These are phyloP conservation scores for Syncephalastrum racemosum DNA, from an alignment of 371 early-diverging fungal species.

Conservation along the genomic window DNA sequence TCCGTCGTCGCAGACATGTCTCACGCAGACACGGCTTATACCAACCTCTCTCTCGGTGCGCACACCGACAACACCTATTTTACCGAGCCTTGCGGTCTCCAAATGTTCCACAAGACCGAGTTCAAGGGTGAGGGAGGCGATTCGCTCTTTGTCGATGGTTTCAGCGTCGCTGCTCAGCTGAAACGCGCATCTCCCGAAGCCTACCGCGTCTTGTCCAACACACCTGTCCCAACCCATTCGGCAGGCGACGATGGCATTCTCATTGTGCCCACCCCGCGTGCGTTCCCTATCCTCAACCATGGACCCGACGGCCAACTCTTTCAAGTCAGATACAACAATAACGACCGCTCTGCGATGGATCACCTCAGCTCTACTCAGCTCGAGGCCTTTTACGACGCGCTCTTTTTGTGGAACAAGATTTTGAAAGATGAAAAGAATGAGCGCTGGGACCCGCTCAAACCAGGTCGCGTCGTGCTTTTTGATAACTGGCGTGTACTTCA, in stretches of 20 bases:
- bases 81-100: constrained; percentile 85
- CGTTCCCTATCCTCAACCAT: constrained; percentile 69
- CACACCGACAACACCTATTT: constrained; percentile 95
- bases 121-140: constrained; percentile 78
- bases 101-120: constrained; percentile 85
- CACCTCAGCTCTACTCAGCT: constrained; percentile 53
- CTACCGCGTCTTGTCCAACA: constrained; percentile 63
- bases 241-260: constrained; percentile 77
- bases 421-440: constrained; percentile 59
- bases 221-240: constrained; percentile 69
- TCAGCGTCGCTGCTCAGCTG: constrained; percentile 68
- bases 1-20: constrained; percentile 79
- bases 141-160: constrained; percentile 85
- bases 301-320: constrained; percentile 56
- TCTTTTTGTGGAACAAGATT: constrained; percentile 72
- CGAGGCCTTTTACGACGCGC: constrained; percentile 71
- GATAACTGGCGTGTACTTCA: constrained; percentile 91
- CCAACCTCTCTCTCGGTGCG: constrained; percentile 71
- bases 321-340: constrained; percentile 86
- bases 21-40: constrained; percentile 90
- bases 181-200: constrained; percentile 58
- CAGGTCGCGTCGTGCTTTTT: constrained; percentile 77
- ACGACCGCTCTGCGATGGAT: constrained; percentile 75
- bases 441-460: constrained; percentile 67
- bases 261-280: constrained; percentile 69